These are phyloP conservation scores for Dorcoceras hygrometricum DNA, from an alignment of 257 asterid species.

Conservation along the genomic window DNA sequence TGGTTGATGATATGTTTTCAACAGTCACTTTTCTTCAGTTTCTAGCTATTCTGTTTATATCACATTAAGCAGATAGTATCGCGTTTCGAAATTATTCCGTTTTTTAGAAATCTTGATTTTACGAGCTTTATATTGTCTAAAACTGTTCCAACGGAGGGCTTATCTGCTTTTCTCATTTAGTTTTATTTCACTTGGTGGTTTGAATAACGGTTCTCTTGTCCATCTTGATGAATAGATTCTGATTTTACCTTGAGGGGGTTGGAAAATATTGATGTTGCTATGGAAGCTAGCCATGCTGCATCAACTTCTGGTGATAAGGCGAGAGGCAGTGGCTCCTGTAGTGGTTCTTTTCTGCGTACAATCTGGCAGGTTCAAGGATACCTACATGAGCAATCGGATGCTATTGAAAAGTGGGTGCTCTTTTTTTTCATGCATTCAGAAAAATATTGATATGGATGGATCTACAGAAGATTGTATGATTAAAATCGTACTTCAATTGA, in stretches of 20 bases:
- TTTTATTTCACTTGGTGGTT: conserved; percentile 7
- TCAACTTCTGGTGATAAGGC: conserved; percentile 37
- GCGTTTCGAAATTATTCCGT: conserved; percentile 10
- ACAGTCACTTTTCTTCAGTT: neutral
- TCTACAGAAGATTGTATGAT: neutral
- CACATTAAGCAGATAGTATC: no score
- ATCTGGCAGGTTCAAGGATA: conserved; percentile 96
- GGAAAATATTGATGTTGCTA: conserved; percentile 33
- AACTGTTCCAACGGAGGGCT: conserved; percentile 3
- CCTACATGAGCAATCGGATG: conserved; percentile 75
- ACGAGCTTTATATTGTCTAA: conserved; percentile 14
- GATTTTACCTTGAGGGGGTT: conserved; percentile 40
- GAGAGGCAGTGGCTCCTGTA: conserved; percentile 34
- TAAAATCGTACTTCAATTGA: conserved; percentile 9
- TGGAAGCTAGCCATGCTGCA: conserved; percentile 35
- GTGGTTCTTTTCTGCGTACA: conserved; percentile 70
- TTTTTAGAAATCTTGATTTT: conserved; percentile 13
- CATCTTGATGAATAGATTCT: conserved; percentile 34
- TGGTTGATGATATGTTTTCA: neutral
- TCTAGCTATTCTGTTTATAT: neutral
- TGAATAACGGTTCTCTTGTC: conserved; percentile 16
- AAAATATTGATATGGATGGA: neutral
- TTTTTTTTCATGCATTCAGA: neutral
- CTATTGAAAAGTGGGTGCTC: conserved; percentile 63
- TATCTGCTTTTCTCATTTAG: neutral